phyloP scores from a whole-genome alignment of 305 asterid genomes.

The Lippia alba region DNA sequence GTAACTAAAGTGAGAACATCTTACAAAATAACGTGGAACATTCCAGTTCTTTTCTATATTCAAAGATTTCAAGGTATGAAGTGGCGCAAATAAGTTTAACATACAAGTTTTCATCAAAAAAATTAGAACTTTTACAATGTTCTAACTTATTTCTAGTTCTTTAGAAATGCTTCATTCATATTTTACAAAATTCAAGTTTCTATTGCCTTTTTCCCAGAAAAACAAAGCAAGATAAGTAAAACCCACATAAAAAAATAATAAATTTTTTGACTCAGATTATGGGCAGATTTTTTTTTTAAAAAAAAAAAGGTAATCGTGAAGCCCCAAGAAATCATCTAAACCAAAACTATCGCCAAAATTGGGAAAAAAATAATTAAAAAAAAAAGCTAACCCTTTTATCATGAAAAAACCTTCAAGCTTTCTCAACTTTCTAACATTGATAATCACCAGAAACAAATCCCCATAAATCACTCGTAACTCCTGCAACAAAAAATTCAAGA shows the following conservation, averaged over 20 bases:
- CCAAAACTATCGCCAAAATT: background rate
- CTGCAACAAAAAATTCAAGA: slow-evolving; percentile 37
- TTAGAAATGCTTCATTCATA: slow-evolving; percentile 10
- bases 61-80: background rate
- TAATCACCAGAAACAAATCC: slow-evolving; percentile 41
- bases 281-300: slow-evolving; percentile 23
- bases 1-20: slow-evolving; percentile 10
- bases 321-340: slow-evolving; percentile 31
- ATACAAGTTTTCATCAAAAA: slow-evolving; percentile 18
- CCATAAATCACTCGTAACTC: slow-evolving; percentile 39
- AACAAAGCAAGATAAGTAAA: slow-evolving; percentile 31
- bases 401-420: slow-evolving; percentile 45
- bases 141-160: slow-evolving; percentile 12
- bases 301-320: slow-evolving; percentile 35
- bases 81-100: background rate
- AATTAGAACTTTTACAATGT: background rate
- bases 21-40: background rate
- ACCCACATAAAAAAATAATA: slow-evolving; percentile 29
- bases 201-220: slow-evolving; percentile 17
- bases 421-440: slow-evolving; percentile 41
- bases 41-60: background rate
- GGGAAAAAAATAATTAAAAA: background rate
- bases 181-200: slow-evolving; percentile 1
- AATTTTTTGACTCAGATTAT: slow-evolving; percentile 4
- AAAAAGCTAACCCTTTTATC: slow-evolving; percentile 38